Base-by-base conservation (phyloP, 768 basidiomycete species). In the Leccinum olivaceopallidum region DNA sequence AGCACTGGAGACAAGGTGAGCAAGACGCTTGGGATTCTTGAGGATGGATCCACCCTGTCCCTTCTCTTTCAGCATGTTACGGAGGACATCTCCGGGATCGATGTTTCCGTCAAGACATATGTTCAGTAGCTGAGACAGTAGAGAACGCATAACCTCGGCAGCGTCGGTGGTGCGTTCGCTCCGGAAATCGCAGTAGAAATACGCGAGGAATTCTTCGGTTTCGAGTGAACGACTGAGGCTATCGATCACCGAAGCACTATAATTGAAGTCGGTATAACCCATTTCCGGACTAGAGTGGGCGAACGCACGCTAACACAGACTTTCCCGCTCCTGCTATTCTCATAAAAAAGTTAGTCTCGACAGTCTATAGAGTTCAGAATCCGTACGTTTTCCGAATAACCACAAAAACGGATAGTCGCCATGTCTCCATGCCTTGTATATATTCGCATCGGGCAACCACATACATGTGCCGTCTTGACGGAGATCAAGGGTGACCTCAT, bases 381-480 rank as follows among this genome's bases (percentile, higher is more conserved):
- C 14, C 26, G 28, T 56, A 48, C 55, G 30, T 56, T 48, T 56
- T 16, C 55, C 55, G 22, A 24, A 13, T 22, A 56, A 24, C 55
- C 44, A 56, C 30, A 56, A 56, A 22, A 30, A 34, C 30, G 55
- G 18, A 48, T 18, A 6, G 20, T 56, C 9, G 9, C 6, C 44
- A 12, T 24, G 7, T 22, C 22, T 56, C 55, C 55, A 56, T 16
- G 13, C 20, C 44, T 34, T 56, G 44, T 56, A 56, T 10, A 20
- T 10, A 6, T 8, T 34, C 5, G 44, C 26, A 16, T 56, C 7
- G 18, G 16, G 47, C 44, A 56, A 12, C 55, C 55, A 56, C 14
- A 14, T 56, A 6, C 55, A 56, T 48, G 55, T 56, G 37, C 32
- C 44, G 13, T n/a, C n/a, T 34, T 56, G 55, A 10, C 44, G 55